Percentiles rank a stretch among this genome's conserved stretches.
These are phyloP conservation scores for Malassezia equina DNA, from an alignment of 1,284 basidiomycete genomes.

Conservation along the genomic window DNA sequence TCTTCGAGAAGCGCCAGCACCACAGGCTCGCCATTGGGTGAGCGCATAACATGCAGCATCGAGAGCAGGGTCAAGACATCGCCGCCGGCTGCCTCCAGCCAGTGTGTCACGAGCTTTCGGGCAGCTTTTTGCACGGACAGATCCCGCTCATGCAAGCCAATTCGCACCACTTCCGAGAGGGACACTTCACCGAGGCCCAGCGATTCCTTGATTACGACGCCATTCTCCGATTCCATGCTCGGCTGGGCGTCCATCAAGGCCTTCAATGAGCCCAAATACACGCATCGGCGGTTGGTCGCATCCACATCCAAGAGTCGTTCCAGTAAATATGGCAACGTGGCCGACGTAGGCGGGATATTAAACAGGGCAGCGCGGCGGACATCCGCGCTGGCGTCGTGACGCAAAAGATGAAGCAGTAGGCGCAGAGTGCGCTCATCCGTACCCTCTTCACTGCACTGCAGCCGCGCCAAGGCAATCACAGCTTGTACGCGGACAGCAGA, in stretches of 20 bases:
- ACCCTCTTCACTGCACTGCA: constrained; percentile 57
- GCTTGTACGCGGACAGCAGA: constrained; percentile 71
- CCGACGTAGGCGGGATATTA: constrained; percentile 62
- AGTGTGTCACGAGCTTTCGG: constrained; percentile 52
- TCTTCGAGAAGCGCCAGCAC: constrained; percentile 59
- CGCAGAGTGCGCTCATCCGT: constrained; percentile 55
- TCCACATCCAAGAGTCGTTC: constrained; percentile 77
- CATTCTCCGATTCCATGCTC: constrained; percentile 10
- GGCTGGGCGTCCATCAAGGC: constrained; percentile 21
- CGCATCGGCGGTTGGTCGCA: constrained; percentile 65
- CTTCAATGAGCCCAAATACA: constrained; percentile 57
- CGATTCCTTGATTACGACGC: constrained; percentile 9
- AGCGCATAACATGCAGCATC: constrained; percentile 57
- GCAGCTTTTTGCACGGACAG: constrained; percentile 69
- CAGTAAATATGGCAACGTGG: constrained; percentile 59
- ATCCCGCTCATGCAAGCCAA: constrained; percentile 80
- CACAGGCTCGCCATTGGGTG: constrained; percentile 59
- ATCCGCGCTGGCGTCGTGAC: constrained; percentile 59
- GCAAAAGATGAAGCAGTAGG: constrained; percentile 63
- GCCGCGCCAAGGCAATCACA: constrained; percentile 70
- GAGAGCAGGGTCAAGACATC: constrained; percentile 54
- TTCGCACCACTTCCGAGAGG: constrained; percentile 43
- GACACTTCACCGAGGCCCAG: constrained; percentile 30
- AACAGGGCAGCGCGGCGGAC: constrained; percentile 78
- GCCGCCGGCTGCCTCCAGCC: constrained; percentile 33